A percentile compares a stretch with the other conserved stretches of the same genome.
Evolutionary conservation across 805 yeast species (phyloP).

Genomic region (Kuraishia borneana): DNA sequence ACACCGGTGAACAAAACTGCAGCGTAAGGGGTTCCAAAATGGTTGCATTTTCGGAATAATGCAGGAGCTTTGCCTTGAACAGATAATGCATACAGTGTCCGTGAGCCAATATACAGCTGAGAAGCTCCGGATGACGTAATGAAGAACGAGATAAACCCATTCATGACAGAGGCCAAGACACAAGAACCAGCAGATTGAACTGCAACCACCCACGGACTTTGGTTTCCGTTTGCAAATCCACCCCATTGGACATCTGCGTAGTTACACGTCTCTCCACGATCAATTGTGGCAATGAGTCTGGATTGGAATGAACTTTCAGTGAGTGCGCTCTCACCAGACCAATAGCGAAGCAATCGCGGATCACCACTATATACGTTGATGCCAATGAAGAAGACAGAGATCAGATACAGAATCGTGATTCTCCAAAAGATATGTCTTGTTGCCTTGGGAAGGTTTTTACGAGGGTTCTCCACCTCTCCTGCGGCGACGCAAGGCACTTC

Average conservation of each 20-base stretch:
- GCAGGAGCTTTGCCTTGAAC: conserved; percentile 34
- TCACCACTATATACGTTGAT: conserved; percentile 58
- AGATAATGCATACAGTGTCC: conserved; percentile 35
- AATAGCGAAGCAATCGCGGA: conserved; percentile 44
- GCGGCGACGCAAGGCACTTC: conserved; percentile 53
- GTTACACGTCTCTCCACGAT: background rate
- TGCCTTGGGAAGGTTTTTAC: conserved; percentile 35
- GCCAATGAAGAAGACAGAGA: conserved; percentile 48
- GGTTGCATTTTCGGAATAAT: conserved; percentile 29
- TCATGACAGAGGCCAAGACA: conserved; percentile 32
- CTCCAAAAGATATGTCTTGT: conserved; percentile 33
- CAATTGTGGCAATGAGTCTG: conserved; percentile 4
- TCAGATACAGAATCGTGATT: conserved; percentile 31
- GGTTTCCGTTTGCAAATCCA: conserved; percentile 23
- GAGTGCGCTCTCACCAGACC: conserved; percentile 15
- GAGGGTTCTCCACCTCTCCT: conserved; percentile 35
- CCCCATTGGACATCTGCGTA: conserved; percentile 5
- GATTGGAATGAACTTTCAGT: conserved; percentile 8
- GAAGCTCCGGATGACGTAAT: conserved; percentile 39
- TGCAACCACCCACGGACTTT: conserved; percentile 37
- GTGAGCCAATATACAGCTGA: conserved; percentile 33
- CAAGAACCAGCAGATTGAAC: conserved; percentile 31
- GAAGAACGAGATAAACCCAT: conserved; percentile 28
- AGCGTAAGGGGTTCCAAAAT: conserved; percentile 36
- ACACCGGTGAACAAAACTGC: conserved; percentile 45